These are phyloP conservation scores for Acacia acuminata DNA, from an alignment of 306 rosid species.

Conservation along the genomic window DNA sequence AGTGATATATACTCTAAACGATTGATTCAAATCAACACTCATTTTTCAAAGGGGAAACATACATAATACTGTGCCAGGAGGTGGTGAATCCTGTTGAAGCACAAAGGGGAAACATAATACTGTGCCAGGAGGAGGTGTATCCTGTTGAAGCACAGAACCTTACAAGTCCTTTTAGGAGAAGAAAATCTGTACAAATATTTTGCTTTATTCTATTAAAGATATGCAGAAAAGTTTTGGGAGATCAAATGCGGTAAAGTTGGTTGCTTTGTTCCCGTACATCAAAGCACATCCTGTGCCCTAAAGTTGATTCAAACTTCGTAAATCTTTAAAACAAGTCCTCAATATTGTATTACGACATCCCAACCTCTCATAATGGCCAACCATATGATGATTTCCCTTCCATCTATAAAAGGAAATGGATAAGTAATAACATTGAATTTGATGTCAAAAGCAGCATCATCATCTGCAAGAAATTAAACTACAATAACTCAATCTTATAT, in stretches of 20 bases:
- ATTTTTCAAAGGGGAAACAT: background rate
- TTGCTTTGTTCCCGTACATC: constrained; percentile 54
- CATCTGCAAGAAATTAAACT: background rate
- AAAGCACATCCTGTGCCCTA: constrained; percentile 54
- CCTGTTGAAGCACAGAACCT: constrained; percentile 44
- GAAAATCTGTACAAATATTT: constrained; percentile 10
- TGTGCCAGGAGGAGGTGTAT: constrained; percentile 30
- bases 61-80: background rate
- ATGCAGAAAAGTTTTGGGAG: constrained; percentile 26
- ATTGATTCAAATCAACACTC: background rate
- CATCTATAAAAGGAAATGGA: constrained; percentile 35
- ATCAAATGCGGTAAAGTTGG: constrained; percentile 38
- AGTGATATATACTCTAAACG: background rate
- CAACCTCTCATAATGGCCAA: constrained; percentile 56
- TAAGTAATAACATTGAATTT: background rate
- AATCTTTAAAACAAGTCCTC: constrained; percentile 24
- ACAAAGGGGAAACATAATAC: background rate
- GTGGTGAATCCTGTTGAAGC: constrained; percentile 45
- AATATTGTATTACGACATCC: constrained; percentile 32
- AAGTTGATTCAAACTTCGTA: constrained; percentile 50
- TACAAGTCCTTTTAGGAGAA: background rate
- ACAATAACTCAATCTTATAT: background rate
- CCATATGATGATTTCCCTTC: constrained; percentile 45
- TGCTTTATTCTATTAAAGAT: constrained; percentile 17
- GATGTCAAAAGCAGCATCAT: constrained; percentile 26